Evolutionary conservation across 2,329 filamentous ascomycete genomes (phyloP).

Genomic region (Ophiosphaerella narmari): DNA sequence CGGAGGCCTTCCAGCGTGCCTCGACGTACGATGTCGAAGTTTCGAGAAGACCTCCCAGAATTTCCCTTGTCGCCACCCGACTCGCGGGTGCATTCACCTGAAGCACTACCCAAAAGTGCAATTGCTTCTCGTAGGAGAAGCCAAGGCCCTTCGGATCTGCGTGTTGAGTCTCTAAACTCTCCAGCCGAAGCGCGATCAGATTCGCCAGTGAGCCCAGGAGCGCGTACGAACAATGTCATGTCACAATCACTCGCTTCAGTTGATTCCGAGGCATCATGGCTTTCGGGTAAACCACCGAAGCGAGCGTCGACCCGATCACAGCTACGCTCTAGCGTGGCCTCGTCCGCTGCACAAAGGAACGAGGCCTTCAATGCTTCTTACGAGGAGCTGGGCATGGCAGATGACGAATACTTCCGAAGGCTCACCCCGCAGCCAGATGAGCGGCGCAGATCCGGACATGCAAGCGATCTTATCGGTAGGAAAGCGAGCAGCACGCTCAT

Average conservation of each 20-base stretch:
- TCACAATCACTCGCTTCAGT: constrained; percentile 91
- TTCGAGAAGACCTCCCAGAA: constrained; percentile 89
- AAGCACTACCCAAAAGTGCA: constrained; percentile 57
- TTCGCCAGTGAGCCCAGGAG: constrained; percentile 47
- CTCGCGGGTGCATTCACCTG: constrained; percentile 78
- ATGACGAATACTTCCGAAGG: constrained; percentile 75
- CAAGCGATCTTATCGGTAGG: constrained; percentile 28
- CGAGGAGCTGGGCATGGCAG: constrained; percentile 67
- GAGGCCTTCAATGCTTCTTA: constrained; percentile 64
- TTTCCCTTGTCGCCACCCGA: constrained; percentile 83
- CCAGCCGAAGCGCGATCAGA: constrained; percentile 44
- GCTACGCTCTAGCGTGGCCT: constrained; percentile 54
- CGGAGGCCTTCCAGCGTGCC: constrained; percentile 63
- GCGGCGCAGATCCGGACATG: constrained; percentile 35
- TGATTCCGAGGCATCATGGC: constrained; percentile 94
- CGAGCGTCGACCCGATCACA: constrained; percentile 52
- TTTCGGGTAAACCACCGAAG: constrained; percentile 72
- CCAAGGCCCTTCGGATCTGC: constrained; percentile 41
- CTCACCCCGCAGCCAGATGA: constrained; percentile 56
- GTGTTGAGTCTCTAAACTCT: constrained; percentile 30
- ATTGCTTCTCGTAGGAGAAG: constrained; percentile 49
- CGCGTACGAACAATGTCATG: constrained; percentile 48
- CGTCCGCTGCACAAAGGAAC: constrained; percentile 47
- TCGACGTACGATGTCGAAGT: constrained; percentile 84
- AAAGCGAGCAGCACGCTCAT: constrained; percentile 55